Conservation (phyloP, 202 grass and related monocot species). For the Carex arenaria region DNA sequence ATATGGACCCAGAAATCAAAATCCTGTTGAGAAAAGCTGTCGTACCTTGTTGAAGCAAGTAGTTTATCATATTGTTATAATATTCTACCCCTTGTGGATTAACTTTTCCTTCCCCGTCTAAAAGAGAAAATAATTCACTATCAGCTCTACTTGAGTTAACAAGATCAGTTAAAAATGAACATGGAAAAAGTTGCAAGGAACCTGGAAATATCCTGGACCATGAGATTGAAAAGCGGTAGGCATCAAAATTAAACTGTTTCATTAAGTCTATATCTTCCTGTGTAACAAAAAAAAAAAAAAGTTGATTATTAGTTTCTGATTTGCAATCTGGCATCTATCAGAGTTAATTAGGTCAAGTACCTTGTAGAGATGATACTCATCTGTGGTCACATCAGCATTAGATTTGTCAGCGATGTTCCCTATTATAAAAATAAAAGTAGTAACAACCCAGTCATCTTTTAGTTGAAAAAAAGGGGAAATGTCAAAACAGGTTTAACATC, state of each 20-base stretch:
- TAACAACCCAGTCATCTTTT: background rate
- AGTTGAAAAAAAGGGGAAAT: background rate
- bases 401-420: slow-evolving; percentile 48
- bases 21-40: background rate
- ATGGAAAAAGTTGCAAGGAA: slow-evolving; percentile 7
- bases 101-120: slow-evolving; percentile 64
- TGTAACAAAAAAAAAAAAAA: background rate
- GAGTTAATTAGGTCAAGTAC: slow-evolving; percentile 26
- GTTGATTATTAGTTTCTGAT: background rate
- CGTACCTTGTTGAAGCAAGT: slow-evolving; percentile 64
- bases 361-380: slow-evolving; percentile 89
- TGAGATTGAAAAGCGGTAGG: slow-evolving; percentile 82
- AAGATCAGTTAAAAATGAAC: slow-evolving; percentile 1
- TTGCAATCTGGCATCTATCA: background rate
- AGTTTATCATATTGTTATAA: slow-evolving; percentile 82
- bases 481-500: background rate
- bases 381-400: slow-evolving; percentile 65
- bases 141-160: background rate
- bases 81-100: slow-evolving; percentile 66
- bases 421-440: slow-evolving; percentile 19
- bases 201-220: slow-evolving; percentile 90
- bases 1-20: background rate
- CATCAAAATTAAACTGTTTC: slow-evolving; percentile 73
- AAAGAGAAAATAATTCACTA: slow-evolving; percentile 13
- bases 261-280: slow-evolving; percentile 81